phyloP scores from a whole-genome alignment of 257 asterid species.

The Buddleja alternifolia region DNA sequence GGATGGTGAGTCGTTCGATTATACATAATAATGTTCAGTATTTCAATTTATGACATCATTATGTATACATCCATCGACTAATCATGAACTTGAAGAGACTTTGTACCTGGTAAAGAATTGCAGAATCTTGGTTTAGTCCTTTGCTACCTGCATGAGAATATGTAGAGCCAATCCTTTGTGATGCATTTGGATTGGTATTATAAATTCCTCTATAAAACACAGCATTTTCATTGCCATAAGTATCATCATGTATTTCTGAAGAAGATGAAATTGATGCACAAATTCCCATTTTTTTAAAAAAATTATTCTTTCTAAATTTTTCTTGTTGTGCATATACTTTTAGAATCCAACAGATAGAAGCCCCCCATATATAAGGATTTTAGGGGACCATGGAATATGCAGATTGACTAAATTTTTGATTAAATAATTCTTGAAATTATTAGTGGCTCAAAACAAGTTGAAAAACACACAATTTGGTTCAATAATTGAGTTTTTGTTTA shows the following conservation, averaged over 20 bases:
- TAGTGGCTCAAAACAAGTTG: constrained; percentile 44
- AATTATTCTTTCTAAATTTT: too few relatives aligned
- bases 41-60: too few relatives aligned
- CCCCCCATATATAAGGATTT: constrained; percentile 38
- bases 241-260: constrained; percentile 54
- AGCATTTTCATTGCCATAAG: constrained; percentile 63
- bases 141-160: constrained; percentile 68
- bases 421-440: constrained; percentile 25
- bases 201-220: constrained; percentile 38
- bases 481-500: constrained; percentile 40
- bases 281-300: constrained; percentile 41
- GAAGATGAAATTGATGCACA: constrained; percentile 69
- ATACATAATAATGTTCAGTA: too few relatives aligned
- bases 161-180: constrained; percentile 52
- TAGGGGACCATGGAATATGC: constrained; percentile 53
- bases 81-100: too few relatives aligned
- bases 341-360: constrained; percentile 26
- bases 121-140: constrained; percentile 78
- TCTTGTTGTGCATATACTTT: constrained; percentile 30
- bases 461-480: constrained; percentile 38
- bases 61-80: too few relatives aligned
- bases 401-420: constrained; percentile 25
- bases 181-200: constrained; percentile 14
- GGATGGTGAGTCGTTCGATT: too few relatives aligned
- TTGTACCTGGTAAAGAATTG: constrained; percentile 67